A percentile compares a stretch with the other conserved stretches of the same genome.
These are phyloP conservation scores for Phytophthora foliorum DNA, from an alignment of 352 stramenopile species.

Conservation along the genomic window DNA sequence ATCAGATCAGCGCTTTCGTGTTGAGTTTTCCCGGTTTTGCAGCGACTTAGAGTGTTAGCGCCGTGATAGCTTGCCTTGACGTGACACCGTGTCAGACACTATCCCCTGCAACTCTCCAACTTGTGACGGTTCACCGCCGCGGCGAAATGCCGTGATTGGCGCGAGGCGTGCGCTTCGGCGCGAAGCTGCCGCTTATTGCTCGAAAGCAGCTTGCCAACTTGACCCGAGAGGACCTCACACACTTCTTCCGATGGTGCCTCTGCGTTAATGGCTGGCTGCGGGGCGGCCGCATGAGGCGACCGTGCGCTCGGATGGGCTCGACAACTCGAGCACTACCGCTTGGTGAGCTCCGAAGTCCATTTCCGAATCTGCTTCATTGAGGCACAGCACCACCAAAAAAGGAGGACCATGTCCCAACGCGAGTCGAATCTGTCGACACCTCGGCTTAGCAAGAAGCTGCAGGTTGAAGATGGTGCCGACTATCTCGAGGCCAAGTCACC, in stretches of 20 bases:
- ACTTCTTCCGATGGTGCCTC: slow-evolving; percentile 41
- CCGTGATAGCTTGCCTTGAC: slow-evolving; percentile 15
- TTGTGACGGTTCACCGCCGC: slow-evolving; percentile 33
- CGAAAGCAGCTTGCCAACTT: slow-evolving; percentile 12
- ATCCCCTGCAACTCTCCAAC: slow-evolving; percentile 21
- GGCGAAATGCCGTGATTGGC: slow-evolving; percentile 30
- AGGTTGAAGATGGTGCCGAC: slow-evolving; percentile 21
- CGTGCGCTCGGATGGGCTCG: background rate
- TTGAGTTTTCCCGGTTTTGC: background rate
- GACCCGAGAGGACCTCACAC: slow-evolving; percentile 10
- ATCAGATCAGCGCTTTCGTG: slow-evolving; percentile 19
- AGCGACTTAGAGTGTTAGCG: slow-evolving; percentile 18
- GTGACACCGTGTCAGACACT: too few relatives aligned
- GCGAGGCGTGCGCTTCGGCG: slow-evolving; percentile 28
- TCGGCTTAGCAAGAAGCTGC: slow-evolving; percentile 33
- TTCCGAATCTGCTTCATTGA: slow-evolving; percentile 28
- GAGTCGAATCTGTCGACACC: slow-evolving; percentile 33
- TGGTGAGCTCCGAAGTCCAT: slow-evolving; percentile 28
- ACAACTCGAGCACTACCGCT: slow-evolving; percentile 8
- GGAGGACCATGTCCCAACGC: slow-evolving; percentile 10
- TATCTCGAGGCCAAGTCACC: slow-evolving; percentile 41
- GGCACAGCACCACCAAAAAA: slow-evolving; percentile 29
- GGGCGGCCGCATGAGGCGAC: slow-evolving; percentile 1
- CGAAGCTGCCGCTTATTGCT: slow-evolving; percentile 3
- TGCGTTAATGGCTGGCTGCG: slow-evolving; percentile 26